These are phyloP conservation scores for Colletotrichum coccodes DNA, from an alignment of 2,329 filamentous ascomycete genomes.

Conservation along the genomic window DNA sequence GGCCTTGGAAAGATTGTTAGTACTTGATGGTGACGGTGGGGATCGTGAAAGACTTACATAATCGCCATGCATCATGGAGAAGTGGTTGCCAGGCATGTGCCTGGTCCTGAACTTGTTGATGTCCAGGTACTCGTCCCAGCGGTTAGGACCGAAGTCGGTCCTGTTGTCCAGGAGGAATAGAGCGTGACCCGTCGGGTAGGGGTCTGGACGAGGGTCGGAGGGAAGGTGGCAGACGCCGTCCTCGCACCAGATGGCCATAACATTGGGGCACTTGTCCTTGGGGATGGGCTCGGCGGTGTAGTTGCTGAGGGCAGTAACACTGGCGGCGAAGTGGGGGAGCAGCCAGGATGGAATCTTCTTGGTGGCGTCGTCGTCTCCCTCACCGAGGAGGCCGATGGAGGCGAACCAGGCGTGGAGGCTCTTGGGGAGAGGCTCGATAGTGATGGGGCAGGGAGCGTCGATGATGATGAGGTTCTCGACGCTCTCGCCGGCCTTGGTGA, in stretches of 20 bases:
- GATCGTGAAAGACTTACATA: slow-evolving; percentile 41
- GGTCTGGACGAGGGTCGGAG: slow-evolving; percentile 71
- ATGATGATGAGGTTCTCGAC: slow-evolving; percentile 72
- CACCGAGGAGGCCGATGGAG: slow-evolving; percentile 76
- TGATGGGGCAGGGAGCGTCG: slow-evolving; percentile 73
- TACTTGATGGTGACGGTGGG: neutral
- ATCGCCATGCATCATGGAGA: slow-evolving; percentile 78
- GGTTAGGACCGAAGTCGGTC: slow-evolving; percentile 75
- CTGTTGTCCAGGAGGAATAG: slow-evolving; percentile 80
- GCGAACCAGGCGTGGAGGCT: slow-evolving; percentile 79
- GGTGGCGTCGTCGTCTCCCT: slow-evolving; percentile 56
- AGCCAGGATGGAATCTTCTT: slow-evolving; percentile 77
- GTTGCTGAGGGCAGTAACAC: slow-evolving; percentile 74
- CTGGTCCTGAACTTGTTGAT: slow-evolving; percentile 69
- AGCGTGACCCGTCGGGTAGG: slow-evolving; percentile 68
- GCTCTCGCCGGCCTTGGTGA: slow-evolving; percentile 64
- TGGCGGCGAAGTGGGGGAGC: slow-evolving; percentile 76
- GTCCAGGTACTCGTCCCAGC: slow-evolving; percentile 75
- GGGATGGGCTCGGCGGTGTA: slow-evolving; percentile 75
- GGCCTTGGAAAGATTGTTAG: slow-evolving; percentile 41
- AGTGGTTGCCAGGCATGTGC: slow-evolving; percentile 79
- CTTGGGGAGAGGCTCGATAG: slow-evolving; percentile 73
- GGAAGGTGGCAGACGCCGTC: slow-evolving; percentile 78
- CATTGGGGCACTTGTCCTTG: slow-evolving; percentile 66
- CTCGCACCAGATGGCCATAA: slow-evolving; percentile 76